Percentiles rank a stretch among this genome's conserved stretches.
Evolutionary conservation across 2,329 filamentous ascomycete genomes (phyloP).

Genomic region (Scedosporium apiospermum): DNA sequence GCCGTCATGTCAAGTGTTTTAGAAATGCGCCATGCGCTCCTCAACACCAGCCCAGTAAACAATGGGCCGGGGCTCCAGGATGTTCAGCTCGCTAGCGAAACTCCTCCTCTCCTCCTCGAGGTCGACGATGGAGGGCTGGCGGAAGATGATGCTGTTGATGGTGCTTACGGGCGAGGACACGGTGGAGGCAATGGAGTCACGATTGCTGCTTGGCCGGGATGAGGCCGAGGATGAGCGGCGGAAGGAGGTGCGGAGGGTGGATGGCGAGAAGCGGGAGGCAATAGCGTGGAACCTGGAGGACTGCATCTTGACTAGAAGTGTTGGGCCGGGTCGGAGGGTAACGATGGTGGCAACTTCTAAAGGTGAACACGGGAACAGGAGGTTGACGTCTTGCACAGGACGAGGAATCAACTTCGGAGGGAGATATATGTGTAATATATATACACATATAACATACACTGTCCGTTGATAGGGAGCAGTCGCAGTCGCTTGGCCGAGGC

Average conservation of each 20-base stretch:
- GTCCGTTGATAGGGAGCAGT: neutral
- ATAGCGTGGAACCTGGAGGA: constrained; percentile 39
- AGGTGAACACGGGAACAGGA: neutral
- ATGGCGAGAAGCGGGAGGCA: constrained; percentile 40
- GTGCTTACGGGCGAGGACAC: constrained; percentile 35
- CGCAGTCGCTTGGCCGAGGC: neutral
- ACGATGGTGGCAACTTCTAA: neutral
- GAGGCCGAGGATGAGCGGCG: constrained; percentile 40
- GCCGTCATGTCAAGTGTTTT: constrained; percentile 3
- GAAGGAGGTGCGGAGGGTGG: constrained; percentile 39
- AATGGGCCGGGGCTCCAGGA: constrained; percentile 53
- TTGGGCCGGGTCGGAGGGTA: neutral
- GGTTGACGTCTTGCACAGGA: neutral
- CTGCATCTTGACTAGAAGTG: constrained; percentile 28
- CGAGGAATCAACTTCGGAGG: neutral
- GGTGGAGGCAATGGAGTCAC: constrained; percentile 32
- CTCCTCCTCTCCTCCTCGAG: constrained; percentile 46
- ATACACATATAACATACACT: no score
- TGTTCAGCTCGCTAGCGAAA: constrained; percentile 42
- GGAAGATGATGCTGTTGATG: constrained; percentile 50
- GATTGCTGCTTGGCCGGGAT: constrained; percentile 28
- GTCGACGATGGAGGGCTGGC: constrained; percentile 47
- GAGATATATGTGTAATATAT: neutral
- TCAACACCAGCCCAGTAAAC: constrained; percentile 56
- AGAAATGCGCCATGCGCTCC: constrained; percentile 43